These are phyloP conservation scores for Hydrangea macrophylla DNA, from an alignment of 148 eudicot genomes.

Conservation along the genomic window DNA sequence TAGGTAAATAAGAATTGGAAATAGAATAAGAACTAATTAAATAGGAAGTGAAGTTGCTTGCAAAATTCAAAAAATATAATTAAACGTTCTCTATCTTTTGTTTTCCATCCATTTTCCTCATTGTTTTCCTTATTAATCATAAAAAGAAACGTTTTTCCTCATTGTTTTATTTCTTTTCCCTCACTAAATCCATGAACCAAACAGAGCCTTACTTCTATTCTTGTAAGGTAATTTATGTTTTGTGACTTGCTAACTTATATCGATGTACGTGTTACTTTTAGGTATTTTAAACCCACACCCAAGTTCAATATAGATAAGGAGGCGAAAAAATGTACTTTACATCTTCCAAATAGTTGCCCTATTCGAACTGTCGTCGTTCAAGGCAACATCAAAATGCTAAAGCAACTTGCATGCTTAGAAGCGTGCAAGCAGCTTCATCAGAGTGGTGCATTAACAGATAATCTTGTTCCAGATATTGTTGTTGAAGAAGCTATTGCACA, in stretches of 20 bases:
- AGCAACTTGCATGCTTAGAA: constrained; percentile 74
- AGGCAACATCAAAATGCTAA: constrained; percentile 50
- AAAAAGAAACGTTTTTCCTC: too few relatives aligned
- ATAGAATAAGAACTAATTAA: too few relatives aligned
- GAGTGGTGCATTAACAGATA: constrained; percentile 73
- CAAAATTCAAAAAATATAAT: too few relatives aligned
- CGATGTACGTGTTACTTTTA: constrained; percentile 27
- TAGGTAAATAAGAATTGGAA: too few relatives aligned
- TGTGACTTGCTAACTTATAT: not conserved
- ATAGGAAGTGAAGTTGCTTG: too few relatives aligned
- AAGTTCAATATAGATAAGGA: constrained; percentile 41
- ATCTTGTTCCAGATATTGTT: constrained; percentile 77
- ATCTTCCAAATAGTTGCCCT: constrained; percentile 72
- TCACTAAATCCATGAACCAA: too few relatives aligned
- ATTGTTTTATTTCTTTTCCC: too few relatives aligned
- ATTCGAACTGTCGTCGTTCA: constrained; percentile 39
- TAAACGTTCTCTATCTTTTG: too few relatives aligned
- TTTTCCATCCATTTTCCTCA: too few relatives aligned
- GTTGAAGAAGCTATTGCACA: constrained; percentile 47
- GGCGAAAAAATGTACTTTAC: constrained; percentile 39
- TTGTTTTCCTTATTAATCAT: too few relatives aligned
- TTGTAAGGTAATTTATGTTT: not conserved
- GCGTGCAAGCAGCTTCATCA: constrained; percentile 76
- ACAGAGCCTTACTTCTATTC: not conserved
- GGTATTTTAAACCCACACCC: constrained; percentile 83